These are phyloP conservation scores for Allium fistulosum DNA, from an alignment of 106 monocot genomes.

Conservation along the genomic window DNA sequence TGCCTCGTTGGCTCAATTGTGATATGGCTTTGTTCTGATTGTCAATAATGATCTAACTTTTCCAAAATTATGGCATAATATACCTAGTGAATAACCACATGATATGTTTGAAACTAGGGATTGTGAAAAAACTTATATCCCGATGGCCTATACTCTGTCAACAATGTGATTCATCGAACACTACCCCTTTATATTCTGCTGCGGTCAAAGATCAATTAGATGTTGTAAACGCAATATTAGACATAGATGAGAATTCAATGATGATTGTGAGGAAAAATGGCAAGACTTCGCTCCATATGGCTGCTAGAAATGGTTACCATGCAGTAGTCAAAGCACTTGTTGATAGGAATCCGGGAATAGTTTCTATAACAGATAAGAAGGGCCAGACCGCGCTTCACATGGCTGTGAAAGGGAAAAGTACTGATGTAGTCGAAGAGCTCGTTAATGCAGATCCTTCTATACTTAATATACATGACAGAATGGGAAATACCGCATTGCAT, in stretches of 20 bases:
- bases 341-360: conserved; percentile 63
- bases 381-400: conserved; percentile 98
- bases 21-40: too few species aligned
- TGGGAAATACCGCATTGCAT: conserved; percentile 94
- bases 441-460: conserved; percentile 52
- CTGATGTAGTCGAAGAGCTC: conserved; percentile 73
- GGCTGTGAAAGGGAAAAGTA: conserved; percentile 85
- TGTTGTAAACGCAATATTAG: conserved; percentile 82
- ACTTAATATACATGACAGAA: conserved; percentile 87
- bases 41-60: too few species aligned
- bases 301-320: conserved; percentile 61
- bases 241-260: conserved; percentile 48
- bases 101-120: conserved; percentile 26
- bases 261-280: conserved; percentile 88
- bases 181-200: conserved; percentile 83
- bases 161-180: conserved; percentile 75
- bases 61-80: too few species aligned
- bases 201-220: conserved; percentile 76
- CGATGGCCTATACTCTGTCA: conserved; percentile 72
- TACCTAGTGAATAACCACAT: not conserved
- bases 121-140: conserved; percentile 64
- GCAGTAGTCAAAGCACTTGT: conserved; percentile 67
- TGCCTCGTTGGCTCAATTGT: too few species aligned
- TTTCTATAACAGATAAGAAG: conserved; percentile 77
- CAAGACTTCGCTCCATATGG: conserved; percentile 78